Conservation (phyloP, 352 stramenopile genomes). For the Globisporangium cystogenes region DNA sequence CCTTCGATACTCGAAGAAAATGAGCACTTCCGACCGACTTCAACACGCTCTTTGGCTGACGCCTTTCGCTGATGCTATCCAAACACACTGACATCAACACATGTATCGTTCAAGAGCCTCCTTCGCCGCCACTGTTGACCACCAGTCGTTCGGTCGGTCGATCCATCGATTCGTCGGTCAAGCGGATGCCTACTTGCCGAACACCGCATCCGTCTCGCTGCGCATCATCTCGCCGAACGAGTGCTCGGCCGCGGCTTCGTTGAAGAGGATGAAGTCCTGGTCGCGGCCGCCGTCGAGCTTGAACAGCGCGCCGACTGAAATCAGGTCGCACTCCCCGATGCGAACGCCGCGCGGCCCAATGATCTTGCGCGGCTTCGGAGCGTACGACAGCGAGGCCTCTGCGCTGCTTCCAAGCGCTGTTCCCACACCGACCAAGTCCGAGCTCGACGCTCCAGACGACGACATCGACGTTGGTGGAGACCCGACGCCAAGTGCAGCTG, state of each 20-base stretch:
- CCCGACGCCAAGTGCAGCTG: slow-evolving; percentile 12
- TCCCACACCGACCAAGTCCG: not conserved
- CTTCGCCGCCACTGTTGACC: too few relatives aligned
- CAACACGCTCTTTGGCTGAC: too few relatives aligned
- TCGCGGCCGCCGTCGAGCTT: slow-evolving; percentile 81
- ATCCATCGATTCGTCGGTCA: too few relatives aligned
- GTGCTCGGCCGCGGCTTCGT: slow-evolving; percentile 63
- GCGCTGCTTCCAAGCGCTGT: too few relatives aligned
- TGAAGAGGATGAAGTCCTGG: slow-evolving; percentile 80
- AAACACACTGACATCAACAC: too few relatives aligned
- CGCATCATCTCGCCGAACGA: slow-evolving; percentile 70
- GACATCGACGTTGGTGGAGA: slow-evolving; percentile 5
- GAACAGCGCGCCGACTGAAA: slow-evolving; percentile 63
- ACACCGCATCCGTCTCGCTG: slow-evolving; percentile 58
- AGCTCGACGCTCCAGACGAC: slow-evolving; percentile 1
- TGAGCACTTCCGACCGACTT: too few relatives aligned
- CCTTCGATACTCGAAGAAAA: too few relatives aligned
- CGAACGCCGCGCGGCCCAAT: slow-evolving; percentile 9
- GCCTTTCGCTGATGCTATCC: too few relatives aligned
- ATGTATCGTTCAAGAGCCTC: too few relatives aligned
- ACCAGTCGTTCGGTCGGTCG: too few relatives aligned
- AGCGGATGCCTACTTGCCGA: slow-evolving; percentile 5
- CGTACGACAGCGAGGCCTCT: not conserved
- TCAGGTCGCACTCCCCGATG: slow-evolving; percentile 37
- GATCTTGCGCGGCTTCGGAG: slow-evolving; percentile 14